Conservation (phyloP, 1,284 basidiomycete genomes). For the Marasmius oreades region DNA sequence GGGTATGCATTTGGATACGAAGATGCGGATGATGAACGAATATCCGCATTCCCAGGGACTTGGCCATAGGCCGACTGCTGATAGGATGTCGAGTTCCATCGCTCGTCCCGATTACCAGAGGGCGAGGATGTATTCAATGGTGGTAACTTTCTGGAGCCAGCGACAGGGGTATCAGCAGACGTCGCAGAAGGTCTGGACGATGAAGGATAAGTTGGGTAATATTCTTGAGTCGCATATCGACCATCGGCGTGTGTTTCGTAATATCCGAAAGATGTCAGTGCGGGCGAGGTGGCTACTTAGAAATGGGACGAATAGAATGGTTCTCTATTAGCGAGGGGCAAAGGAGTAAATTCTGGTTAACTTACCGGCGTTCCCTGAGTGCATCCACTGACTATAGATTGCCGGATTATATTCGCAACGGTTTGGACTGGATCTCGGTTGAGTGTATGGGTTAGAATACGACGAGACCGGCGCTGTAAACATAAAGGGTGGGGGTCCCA, state of each 20-base stretch:
- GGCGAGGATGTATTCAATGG: constrained; percentile 36
- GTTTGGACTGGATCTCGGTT: constrained; percentile 58
- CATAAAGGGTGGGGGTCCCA: constrained; percentile 30
- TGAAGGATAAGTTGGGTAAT: constrained; percentile 42
- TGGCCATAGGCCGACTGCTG: constrained; percentile 19
- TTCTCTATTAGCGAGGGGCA: constrained; percentile 18
- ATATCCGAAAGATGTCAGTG: constrained; percentile 38
- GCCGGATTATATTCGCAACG: constrained; percentile 51
- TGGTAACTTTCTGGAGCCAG: constrained; percentile 45
- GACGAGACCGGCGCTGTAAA: constrained; percentile 45
- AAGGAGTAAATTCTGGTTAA: constrained; percentile 16
- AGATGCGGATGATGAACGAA: constrained; percentile 5
- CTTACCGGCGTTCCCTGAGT: constrained; percentile 42
- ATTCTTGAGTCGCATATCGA: constrained; percentile 46
- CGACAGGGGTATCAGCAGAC: constrained; percentile 33
- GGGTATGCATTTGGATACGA: constrained; percentile 15
- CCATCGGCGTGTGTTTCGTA: constrained; percentile 51
- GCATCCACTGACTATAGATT: constrained; percentile 50
- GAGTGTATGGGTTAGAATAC: constrained; percentile 56
- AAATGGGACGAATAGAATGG: constrained; percentile 8
- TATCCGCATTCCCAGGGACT: constrained; percentile 3
- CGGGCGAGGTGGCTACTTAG: constrained; percentile 40
- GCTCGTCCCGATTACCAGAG: constrained; percentile 32
- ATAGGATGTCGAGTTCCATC: constrained; percentile 45
- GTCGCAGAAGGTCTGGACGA: constrained; percentile 42